Conservation (phyloP, 352 stramenopile genomes). For the Phytophthora capsici region DNA sequence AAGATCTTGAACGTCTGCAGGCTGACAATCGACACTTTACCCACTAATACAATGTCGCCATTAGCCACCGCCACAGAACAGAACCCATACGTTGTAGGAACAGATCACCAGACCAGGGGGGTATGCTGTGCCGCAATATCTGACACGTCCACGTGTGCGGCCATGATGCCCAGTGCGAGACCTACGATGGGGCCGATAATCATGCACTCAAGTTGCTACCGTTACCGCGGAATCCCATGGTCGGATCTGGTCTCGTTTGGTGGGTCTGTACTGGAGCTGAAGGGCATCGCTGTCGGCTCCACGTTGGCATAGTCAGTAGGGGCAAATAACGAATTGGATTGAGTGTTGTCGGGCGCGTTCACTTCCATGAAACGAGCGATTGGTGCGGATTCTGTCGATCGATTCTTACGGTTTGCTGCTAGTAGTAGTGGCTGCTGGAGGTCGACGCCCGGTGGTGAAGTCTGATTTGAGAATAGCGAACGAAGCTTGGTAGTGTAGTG, state of each 20-base stretch:
- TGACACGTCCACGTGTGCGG: slow-evolving; percentile 50
- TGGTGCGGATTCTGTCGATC: slow-evolving; percentile 43
- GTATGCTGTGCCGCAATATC: slow-evolving; percentile 55
- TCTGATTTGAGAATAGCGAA: no score
- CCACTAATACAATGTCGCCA: slow-evolving; percentile 76
- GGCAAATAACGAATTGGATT: slow-evolving; percentile 15
- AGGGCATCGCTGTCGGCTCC: slow-evolving; percentile 38
- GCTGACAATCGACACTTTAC: slow-evolving; percentile 73
- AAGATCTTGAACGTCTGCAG: slow-evolving; percentile 74
- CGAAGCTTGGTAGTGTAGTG: no score
- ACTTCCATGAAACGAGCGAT: slow-evolving; percentile 33
- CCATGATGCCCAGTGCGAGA: slow-evolving; percentile 57
- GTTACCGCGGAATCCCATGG: slow-evolving; percentile 40
- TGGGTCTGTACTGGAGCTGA: slow-evolving; percentile 38
- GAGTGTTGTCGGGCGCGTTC: not conserved
- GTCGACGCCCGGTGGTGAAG: slow-evolving; percentile 37
- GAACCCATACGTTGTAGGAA: slow-evolving; percentile 84
- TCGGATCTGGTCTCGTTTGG: slow-evolving; percentile 28
- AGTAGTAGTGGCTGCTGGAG: slow-evolving; percentile 10
- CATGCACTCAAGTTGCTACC: slow-evolving; percentile 55
- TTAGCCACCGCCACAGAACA: slow-evolving; percentile 79
- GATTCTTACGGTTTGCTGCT: slow-evolving; percentile 11
- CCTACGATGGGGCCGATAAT: slow-evolving; percentile 58
- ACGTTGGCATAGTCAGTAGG: slow-evolving; percentile 50
- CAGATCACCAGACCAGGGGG: slow-evolving; percentile 69